phyloP scores from a whole-genome alignment of 1,284 basidiomycete species.

The Cerioporus squamosus region DNA sequence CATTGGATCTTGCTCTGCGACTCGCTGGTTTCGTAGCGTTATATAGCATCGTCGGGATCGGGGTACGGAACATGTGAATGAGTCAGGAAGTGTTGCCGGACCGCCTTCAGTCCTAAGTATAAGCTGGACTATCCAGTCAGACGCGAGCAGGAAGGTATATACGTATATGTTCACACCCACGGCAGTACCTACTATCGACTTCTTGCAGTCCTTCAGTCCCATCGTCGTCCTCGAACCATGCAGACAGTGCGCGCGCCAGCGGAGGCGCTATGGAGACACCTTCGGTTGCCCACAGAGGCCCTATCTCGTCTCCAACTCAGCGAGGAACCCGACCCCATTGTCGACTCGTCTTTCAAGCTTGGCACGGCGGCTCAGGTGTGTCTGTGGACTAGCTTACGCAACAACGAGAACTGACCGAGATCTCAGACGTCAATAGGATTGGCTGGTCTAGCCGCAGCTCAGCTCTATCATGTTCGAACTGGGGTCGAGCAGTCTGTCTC shows the following conservation, averaged over 20 bases:
- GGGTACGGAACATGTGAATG: no score
- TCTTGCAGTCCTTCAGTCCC: no score
- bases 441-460: conserved; percentile 55
- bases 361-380: conserved; percentile 54
- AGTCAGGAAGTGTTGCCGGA: no score
- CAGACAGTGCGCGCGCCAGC: conserved; percentile 7
- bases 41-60: no score
- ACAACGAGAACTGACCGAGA: background rate
- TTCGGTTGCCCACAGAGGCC: conserved; percentile 40
- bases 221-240: background rate
- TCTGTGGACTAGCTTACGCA: background rate
- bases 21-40: no score
- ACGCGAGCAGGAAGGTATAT: background rate
- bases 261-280: conserved; percentile 40
- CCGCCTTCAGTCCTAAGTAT: no score
- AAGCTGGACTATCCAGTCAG: background rate
- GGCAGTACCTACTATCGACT: no score
- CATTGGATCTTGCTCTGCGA: no score
- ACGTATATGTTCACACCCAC: no score
- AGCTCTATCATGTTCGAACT: conserved; percentile 53
- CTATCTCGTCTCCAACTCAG: conserved; percentile 42
- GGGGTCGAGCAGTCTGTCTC: conserved; percentile 51
- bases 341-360: conserved; percentile 55
- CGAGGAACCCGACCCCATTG: conserved; percentile 43
- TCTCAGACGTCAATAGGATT: conserved; percentile 55